Base-by-base conservation (phyloP, 2,329 filamentous ascomycete species). In the Pyrenophora tritici-repentis region DNA sequence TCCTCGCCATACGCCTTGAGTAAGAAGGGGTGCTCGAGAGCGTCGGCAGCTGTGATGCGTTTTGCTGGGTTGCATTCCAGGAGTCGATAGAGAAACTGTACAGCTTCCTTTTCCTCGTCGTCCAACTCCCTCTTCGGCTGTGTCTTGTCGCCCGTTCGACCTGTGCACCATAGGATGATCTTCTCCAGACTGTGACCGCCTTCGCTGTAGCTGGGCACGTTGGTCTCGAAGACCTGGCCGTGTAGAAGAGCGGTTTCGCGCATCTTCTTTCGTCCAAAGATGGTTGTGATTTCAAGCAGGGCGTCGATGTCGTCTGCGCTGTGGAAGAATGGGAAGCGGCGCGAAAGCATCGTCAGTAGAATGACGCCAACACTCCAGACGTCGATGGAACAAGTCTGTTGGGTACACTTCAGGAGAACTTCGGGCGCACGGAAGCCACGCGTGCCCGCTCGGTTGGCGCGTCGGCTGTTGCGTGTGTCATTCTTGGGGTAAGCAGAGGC, bases 301-400 rank as follows among this genome's bases (percentile, higher is more conserved):
- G 94, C 94, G 69, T 99, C 94, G 40, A 99, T 89, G 66, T 99
- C 94, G 72, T 99, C 94, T n/a, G 91, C 88, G 38, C 90, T 96
- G 76, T 99, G 97, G 81, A 99, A 99, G 76, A 99, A 99, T 1
- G 94, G 94, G 66, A 99, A 99, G 3, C 94, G 86, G 49, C 89
- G 88, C 34, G 90, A 93, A 12, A 99, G 80, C 57, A 99, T 88
- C 0, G 94, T 99, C n/a, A 99, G 80, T 2, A 99, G 82, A 47
- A 99, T 96, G n/a, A 99, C 92, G 35, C 94, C 94, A 0, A 88
- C 92, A 18, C 91, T 96, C 94, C 94, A 99, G 60, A 99, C 88
- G 71, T 99, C 94, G 62, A 99, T 94, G 62, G 93, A 71, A 36
- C 89, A 93, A 3, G 88, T 95, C 73, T 99, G 94, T 58, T 91